These are phyloP conservation scores for Penicillium sumatraense DNA, from an alignment of 2,329 filamentous ascomycete species.

Conservation along the genomic window DNA sequence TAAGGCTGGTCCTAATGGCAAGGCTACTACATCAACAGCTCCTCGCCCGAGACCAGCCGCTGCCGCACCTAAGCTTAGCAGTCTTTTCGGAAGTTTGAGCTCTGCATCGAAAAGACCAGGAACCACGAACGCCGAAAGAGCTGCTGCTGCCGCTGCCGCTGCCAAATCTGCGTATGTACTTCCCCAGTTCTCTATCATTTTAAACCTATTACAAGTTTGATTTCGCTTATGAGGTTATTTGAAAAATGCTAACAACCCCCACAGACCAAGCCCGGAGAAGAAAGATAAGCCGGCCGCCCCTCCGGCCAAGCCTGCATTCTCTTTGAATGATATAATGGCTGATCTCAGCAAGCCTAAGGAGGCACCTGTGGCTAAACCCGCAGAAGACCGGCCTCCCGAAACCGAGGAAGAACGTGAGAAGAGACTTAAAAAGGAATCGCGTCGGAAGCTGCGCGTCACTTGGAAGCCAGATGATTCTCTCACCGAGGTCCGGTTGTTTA, in stretches of 20 bases:
- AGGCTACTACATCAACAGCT: constrained; percentile 31
- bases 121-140: constrained; percentile 54
- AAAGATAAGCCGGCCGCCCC: constrained; percentile 39
- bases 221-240: no score
- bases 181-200: no score
- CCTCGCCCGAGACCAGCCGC: constrained; percentile 44
- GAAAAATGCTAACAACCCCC: constrained; percentile 20
- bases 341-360: constrained; percentile 62
- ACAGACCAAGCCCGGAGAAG: constrained; percentile 38
- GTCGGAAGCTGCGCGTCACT: constrained; percentile 63
- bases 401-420: constrained; percentile 64
- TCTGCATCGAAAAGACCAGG: constrained; percentile 57
- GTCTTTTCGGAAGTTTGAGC: constrained; percentile 51
- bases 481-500: constrained; percentile 62
- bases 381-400: constrained; percentile 59
- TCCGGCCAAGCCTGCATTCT: constrained; percentile 49
- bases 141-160: constrained; percentile 44
- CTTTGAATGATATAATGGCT: constrained; percentile 55
- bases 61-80: constrained; percentile 49
- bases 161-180: constrained; percentile 40
- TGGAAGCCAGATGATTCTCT: constrained; percentile 64
- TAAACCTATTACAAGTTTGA: no score
- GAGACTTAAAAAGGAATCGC: constrained; percentile 64
- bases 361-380: constrained; percentile 54
- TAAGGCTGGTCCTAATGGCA: constrained; percentile 38